A percentile compares a stretch with the other conserved stretches of the same genome.
Evolutionary conservation across 306 rosid genomes (phyloP).

Genomic region (Arachis stenosperma): DNA sequence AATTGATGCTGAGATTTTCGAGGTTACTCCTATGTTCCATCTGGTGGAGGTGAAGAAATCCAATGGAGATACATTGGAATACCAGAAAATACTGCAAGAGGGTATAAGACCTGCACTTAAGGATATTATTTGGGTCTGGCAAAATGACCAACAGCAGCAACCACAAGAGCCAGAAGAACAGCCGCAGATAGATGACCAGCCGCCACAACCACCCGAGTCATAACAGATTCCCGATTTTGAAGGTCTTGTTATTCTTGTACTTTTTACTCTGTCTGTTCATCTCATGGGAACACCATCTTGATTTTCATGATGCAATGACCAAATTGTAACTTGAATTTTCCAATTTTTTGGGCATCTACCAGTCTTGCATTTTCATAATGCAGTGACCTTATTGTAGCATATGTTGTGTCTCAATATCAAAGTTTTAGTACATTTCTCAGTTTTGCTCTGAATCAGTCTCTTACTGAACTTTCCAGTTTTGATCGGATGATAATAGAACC

Average conservation of each 20-base stretch:
- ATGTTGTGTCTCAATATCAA: slow-evolving; percentile 26
- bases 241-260: neutral
- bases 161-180: slow-evolving; percentile 36
- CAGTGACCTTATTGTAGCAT: slow-evolving; percentile 16
- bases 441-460: neutral
- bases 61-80: slow-evolving; percentile 83
- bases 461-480: slow-evolving; percentile 13
- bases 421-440: slow-evolving; percentile 16
- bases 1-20: slow-evolving; percentile 83
- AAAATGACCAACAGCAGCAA: slow-evolving; percentile 53
- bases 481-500: slow-evolving; percentile 3
- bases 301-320: slow-evolving; percentile 27
- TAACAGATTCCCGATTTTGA: slow-evolving; percentile 20
- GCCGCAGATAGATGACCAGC: slow-evolving; percentile 40
- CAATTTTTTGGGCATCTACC: neutral
- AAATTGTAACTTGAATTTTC: slow-evolving; percentile 14
- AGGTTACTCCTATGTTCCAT: slow-evolving; percentile 74
- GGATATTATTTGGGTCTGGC: slow-evolving; percentile 93
- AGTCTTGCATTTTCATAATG: slow-evolving; percentile 4
- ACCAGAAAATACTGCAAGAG: slow-evolving; percentile 65
- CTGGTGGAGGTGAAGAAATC: slow-evolving; percentile 86
- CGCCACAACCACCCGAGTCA: slow-evolving; percentile 26
- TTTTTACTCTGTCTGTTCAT: neutral
- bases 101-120: slow-evolving; percentile 76
- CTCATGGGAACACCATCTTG: slow-evolving; percentile 23